Conservation (phyloP, 768 basidiomycete genomes). For the Trametes gibbosa region DNA sequence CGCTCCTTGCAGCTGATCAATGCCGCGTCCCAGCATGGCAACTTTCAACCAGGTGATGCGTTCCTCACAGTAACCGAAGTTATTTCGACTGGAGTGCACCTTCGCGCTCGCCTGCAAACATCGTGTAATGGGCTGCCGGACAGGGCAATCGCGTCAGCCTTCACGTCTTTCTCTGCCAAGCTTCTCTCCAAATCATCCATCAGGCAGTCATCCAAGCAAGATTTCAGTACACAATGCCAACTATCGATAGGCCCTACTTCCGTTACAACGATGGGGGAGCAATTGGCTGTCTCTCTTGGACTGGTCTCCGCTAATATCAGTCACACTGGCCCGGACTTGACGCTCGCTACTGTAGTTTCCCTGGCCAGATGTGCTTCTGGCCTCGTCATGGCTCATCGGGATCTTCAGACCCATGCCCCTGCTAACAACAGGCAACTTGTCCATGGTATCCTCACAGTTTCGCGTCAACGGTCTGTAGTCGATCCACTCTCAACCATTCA, state of each 20-base stretch:
- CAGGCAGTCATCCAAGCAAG: constrained; percentile 6
- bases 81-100: background rate
- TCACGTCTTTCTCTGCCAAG: background rate
- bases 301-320: constrained; percentile 27
- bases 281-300: constrained; percentile 24
- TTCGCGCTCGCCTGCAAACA: background rate
- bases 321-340: constrained; percentile 32
- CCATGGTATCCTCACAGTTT: constrained; percentile 47
- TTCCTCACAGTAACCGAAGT: constrained; percentile 34
- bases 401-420: constrained; percentile 27
- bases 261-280: background rate
- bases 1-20: constrained; percentile 37
- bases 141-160: background rate
- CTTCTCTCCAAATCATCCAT: background rate
- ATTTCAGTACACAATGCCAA: constrained; percentile 9
- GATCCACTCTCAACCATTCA: constrained; percentile 83
- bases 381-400: background rate
- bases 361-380: background rate
- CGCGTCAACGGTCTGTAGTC: constrained; percentile 49
- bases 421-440: constrained; percentile 41
- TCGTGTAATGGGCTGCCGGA: background rate
- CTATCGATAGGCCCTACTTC: constrained; percentile 13
- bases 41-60: background rate
- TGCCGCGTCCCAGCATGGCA: background rate
- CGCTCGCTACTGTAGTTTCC: constrained; percentile 9